These are phyloP conservation scores for Hymenoscyphus albidus DNA, from an alignment of 2,329 filamentous ascomycete species.

Conservation along the genomic window DNA sequence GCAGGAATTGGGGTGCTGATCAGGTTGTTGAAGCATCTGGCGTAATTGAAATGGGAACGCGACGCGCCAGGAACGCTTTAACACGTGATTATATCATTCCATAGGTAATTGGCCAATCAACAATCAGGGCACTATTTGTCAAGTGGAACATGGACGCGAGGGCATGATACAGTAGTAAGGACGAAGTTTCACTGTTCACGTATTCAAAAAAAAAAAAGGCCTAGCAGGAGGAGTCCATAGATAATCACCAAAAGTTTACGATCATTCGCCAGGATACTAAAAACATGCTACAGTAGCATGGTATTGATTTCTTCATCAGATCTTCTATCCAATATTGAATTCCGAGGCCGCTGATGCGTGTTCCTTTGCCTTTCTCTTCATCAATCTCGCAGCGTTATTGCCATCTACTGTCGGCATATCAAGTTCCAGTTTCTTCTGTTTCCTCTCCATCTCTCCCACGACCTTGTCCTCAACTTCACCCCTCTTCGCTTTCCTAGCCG, in stretches of 20 bases:
- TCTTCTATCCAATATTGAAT: constrained; percentile 60
- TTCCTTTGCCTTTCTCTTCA: constrained; percentile 59
- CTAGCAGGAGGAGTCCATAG: too few relatives aligned
- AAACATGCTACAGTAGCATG: not conserved
- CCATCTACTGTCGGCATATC: constrained; percentile 44
- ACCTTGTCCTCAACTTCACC: constrained; percentile 36
- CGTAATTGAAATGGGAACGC: too few relatives aligned
- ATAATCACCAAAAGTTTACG: not conserved
- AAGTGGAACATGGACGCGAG: too few relatives aligned
- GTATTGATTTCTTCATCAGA: not conserved
- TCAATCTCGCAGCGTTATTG: constrained; percentile 59
- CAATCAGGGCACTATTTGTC: too few relatives aligned
- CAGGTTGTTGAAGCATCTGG: not conserved
- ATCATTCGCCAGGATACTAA: not conserved
- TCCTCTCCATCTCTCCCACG: constrained; percentile 35
- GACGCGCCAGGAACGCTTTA: too few relatives aligned
- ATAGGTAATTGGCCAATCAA: too few relatives aligned
- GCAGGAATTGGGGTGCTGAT: not conserved
- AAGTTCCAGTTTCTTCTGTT: constrained; percentile 37
- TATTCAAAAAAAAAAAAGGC: too few relatives aligned
- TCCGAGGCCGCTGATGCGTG: constrained; percentile 56
- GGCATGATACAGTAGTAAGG: too few relatives aligned
- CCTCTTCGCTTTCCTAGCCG: constrained; percentile 35
- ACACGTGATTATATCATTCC: too few relatives aligned
- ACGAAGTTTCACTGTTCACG: too few relatives aligned